These are phyloP conservation scores for Parafenestella ontariensis DNA, from an alignment of 2,329 filamentous ascomycete species.

Conservation along the genomic window DNA sequence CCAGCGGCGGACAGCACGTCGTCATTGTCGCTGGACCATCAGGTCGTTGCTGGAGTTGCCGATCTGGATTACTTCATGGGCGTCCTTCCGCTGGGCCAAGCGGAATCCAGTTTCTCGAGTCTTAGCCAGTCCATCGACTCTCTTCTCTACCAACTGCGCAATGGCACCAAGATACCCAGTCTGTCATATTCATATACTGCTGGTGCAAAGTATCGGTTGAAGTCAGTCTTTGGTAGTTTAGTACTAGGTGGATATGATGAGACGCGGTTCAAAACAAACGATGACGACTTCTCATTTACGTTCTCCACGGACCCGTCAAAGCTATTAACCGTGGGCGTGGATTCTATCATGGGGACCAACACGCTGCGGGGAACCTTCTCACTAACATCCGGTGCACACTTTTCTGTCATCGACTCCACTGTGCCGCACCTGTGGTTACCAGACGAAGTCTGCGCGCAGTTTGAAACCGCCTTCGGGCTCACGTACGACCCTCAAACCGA, in stretches of 20 bases:
- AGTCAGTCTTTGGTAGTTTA: conserved; percentile 45
- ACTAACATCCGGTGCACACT: conserved; percentile 35
- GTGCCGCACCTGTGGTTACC: conserved; percentile 53
- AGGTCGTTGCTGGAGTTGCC: conserved; percentile 40
- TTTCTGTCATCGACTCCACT: conserved; percentile 52
- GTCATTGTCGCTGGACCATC: conserved; percentile 30
- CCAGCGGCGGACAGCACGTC: conserved; percentile 23
- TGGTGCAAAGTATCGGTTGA: conserved; percentile 43
- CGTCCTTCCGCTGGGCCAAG: conserved; percentile 36
- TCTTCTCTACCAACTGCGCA: conserved; percentile 37
- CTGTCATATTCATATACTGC: conserved; percentile 47
- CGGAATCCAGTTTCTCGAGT: conserved; percentile 40
- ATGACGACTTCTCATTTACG: conserved; percentile 39
- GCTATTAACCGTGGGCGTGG: conserved; percentile 42
- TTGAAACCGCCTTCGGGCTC: conserved; percentile 50
- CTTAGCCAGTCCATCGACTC: conserved; percentile 34
- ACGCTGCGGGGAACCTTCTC: conserved; percentile 45
- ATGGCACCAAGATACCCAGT: conserved; percentile 41
- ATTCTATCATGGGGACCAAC: conserved; percentile 42
- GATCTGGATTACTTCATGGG: conserved; percentile 42
- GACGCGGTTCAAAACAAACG: conserved; percentile 42
- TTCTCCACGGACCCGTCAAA: conserved; percentile 42
- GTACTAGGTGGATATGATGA: conserved; percentile 53
- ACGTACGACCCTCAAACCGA: conserved; percentile 47
- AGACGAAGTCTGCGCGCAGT: conserved; percentile 46